These are phyloP conservation scores for Spathaspora girioi DNA, from an alignment of 805 yeast genomes.

Conservation along the genomic window DNA sequence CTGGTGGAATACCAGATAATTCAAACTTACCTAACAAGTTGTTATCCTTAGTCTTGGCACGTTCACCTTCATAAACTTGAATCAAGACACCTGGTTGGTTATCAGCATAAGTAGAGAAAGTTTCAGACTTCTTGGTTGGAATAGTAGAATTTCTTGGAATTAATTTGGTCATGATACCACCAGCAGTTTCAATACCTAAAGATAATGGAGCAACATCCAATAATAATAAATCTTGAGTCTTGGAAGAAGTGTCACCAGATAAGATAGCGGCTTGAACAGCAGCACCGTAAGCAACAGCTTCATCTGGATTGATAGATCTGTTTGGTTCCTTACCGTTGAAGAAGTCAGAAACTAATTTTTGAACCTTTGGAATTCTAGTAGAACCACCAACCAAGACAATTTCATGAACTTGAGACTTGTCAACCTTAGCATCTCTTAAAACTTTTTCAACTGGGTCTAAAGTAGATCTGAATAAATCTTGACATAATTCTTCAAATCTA, in stretches of 20 bases:
- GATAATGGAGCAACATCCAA: slow-evolving; percentile 98
- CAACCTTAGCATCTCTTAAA: slow-evolving; percentile 83
- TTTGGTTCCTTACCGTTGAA: slow-evolving; percentile 97
- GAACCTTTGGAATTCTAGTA: slow-evolving; percentile 96
- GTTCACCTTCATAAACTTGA: slow-evolving; percentile 98
- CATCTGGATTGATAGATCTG: slow-evolving; percentile 96
- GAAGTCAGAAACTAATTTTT: slow-evolving; percentile 92
- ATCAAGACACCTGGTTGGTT: slow-evolving; percentile 98
- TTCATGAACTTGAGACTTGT: slow-evolving; percentile 86
- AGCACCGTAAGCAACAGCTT: slow-evolving; percentile 99
- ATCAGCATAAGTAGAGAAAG: slow-evolving; percentile 95
- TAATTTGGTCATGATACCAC: slow-evolving; percentile 98
- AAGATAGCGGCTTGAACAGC: slow-evolving; percentile 97
- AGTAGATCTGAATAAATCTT: slow-evolving; percentile 89
- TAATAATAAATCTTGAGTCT: slow-evolving; percentile 91
- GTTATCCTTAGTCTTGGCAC: slow-evolving; percentile 94
- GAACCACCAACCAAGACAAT: slow-evolving; percentile 97
- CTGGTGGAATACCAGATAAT: slow-evolving; percentile 95
- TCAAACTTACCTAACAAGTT: slow-evolving; percentile 96
- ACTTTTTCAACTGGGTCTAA: slow-evolving; percentile 95
- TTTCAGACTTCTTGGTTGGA: slow-evolving; percentile 96
- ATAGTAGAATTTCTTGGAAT: slow-evolving; percentile 98
- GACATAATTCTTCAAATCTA: slow-evolving; percentile 95
- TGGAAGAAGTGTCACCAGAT: slow-evolving; percentile 93
- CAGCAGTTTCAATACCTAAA: slow-evolving; percentile 97